These are phyloP conservation scores for Turnera subulata DNA, from an alignment of 345 rosid genomes.

Conservation along the genomic window DNA sequence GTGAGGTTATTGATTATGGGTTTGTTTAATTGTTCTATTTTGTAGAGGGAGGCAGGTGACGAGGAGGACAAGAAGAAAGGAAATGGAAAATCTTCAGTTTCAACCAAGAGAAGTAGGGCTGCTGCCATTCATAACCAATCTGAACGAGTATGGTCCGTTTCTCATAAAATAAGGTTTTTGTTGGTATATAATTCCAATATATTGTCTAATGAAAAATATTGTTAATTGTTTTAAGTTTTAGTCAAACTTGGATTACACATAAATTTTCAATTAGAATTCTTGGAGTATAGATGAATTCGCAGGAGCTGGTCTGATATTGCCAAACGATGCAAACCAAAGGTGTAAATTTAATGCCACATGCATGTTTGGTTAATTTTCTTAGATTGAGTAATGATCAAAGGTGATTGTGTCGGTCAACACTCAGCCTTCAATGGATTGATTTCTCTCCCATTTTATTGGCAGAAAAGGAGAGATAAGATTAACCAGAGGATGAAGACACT, in stretches of 20 bases:
- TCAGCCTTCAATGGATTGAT: background rate
- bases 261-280: no score
- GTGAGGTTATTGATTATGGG: background rate
- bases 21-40: background rate
- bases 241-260: no score
- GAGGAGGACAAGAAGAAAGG: slow-evolving; percentile 42
- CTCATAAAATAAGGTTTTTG: background rate
- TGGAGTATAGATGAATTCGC: no score
- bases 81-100: slow-evolving; percentile 54
- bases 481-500: slow-evolving; percentile 95
- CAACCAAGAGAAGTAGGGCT: slow-evolving; percentile 82
- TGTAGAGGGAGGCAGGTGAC: slow-evolving; percentile 35
- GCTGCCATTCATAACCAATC: slow-evolving; percentile 97
- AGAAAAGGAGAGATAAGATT: slow-evolving; percentile 98
- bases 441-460: slow-evolving; percentile 14
- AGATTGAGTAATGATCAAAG: no score
- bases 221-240: no score
- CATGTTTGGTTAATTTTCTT: no score
- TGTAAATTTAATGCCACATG: no score
- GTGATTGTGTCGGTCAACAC: no score
- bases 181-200: background rate
- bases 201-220: no score
- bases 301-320: no score
- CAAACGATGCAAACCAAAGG: no score
- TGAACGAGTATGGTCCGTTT: slow-evolving; percentile 63